Conservation (phyloP, 495 filamentous ascomycete species). For the Bathelium albidoporum region DNA sequence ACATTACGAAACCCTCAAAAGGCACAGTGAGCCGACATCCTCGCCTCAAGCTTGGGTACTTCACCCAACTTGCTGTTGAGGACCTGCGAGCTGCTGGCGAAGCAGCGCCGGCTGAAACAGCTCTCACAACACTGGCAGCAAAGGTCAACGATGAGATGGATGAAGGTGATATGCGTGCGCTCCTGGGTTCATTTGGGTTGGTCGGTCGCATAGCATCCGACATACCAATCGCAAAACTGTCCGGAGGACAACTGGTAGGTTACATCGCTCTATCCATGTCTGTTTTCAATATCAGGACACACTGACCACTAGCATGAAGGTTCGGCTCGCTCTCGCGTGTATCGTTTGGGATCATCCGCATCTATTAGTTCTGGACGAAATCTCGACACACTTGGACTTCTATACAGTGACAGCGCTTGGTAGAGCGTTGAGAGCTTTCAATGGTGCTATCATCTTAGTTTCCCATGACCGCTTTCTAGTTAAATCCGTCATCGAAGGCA, state of each 20-base stretch:
- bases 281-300: neutral
- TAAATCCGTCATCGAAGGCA: constrained; percentile 56
- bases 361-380: constrained; percentile 69
- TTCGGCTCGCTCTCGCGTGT: constrained; percentile 62
- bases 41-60: constrained; percentile 57
- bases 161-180: constrained; percentile 51
- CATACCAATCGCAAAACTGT: constrained; percentile 56
- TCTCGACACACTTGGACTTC: constrained; percentile 77
- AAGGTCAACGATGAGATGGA: constrained; percentile 39
- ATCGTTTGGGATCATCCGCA: constrained; percentile 59
- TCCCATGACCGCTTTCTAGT: constrained; percentile 72
- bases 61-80: constrained; percentile 68
- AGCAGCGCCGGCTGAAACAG: constrained; percentile 43
- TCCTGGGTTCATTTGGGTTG: constrained; percentile 56
- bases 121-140: constrained; percentile 46
- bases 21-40: constrained; percentile 55
- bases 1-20: constrained; percentile 29
- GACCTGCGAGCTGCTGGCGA: constrained; percentile 43
- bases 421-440: constrained; percentile 51
- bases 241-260: constrained; percentile 51
- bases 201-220: constrained; percentile 55
- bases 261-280: neutral
- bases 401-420: constrained; percentile 62
- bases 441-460: constrained; percentile 61
- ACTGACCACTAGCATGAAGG: constrained; percentile 27